Evolutionary conservation across 352 stramenopile genomes (phyloP).

Genomic region (Blastocystis sp.): DNA sequence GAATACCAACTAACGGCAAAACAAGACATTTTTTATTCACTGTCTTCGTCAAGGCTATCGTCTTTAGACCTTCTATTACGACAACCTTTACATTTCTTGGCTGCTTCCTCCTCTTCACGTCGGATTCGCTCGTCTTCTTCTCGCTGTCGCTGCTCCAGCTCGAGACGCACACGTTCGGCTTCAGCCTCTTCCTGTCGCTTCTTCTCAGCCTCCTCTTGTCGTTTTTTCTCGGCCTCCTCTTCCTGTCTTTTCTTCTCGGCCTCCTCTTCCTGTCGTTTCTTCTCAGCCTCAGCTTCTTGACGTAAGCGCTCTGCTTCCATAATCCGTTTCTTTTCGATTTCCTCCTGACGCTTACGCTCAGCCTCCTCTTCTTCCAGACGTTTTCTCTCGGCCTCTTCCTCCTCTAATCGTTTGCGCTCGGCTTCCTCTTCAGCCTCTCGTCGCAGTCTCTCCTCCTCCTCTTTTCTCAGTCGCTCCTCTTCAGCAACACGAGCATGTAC

Average conservation of each 20-base stretch:
- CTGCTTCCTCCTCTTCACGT: slow-evolving; percentile 24
- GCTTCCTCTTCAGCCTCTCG: background rate
- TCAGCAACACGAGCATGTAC: background rate
- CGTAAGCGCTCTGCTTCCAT: background rate
- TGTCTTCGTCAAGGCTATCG: background rate
- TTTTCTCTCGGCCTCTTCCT: slow-evolving; percentile 18
- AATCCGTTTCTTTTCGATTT: background rate
- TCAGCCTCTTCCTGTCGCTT: background rate
- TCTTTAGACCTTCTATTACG: slow-evolving; percentile 4
- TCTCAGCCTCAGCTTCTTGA: background rate
- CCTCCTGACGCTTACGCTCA: slow-evolving; percentile 31
- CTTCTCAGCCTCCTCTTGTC: background rate
- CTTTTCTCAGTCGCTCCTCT: background rate
- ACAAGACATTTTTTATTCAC: background rate
- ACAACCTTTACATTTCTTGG: slow-evolving; percentile 55
- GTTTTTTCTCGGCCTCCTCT: background rate
- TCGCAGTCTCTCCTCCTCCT: slow-evolving; percentile 9
- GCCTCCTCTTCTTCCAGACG: slow-evolving; percentile 28
- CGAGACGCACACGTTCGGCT: background rate
- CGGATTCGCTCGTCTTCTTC: slow-evolving; percentile 37
- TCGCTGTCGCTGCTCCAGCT: background rate
- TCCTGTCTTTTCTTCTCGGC: background rate
- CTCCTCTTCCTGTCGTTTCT: slow-evolving; percentile 9
- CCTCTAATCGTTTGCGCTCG: background rate
- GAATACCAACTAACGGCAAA: background rate